Percentiles rank a stretch among this genome's conserved stretches.
phyloP scores from a whole-genome alignment of 345 rosid species.

The Eucalyptus cloeziana region DNA sequence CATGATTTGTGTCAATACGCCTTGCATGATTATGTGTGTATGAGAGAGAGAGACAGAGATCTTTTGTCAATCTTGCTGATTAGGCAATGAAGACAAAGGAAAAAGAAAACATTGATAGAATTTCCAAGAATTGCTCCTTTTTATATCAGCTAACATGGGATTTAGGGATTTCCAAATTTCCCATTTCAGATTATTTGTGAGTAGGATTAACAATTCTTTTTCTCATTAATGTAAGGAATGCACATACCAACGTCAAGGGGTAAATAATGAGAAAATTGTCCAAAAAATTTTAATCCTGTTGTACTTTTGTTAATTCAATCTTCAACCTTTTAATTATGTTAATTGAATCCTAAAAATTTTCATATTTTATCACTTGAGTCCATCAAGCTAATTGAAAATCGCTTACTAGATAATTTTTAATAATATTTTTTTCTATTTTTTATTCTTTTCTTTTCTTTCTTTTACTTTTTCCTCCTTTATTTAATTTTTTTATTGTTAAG shows the following conservation, averaged over 20 bases:
- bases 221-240: not conserved
- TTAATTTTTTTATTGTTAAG: not conserved
- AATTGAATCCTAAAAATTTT: too few species aligned
- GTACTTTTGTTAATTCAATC: too few species aligned
- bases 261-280: too few species aligned
- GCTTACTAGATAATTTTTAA: too few species aligned
- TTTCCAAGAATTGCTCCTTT: not conserved
- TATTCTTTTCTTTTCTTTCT: too few species aligned
- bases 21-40: not conserved
- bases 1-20: not conserved
- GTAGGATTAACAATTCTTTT: not conserved
- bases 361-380: not conserved
- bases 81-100: not conserved
- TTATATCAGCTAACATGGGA: too few species aligned
- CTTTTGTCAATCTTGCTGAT: not conserved
- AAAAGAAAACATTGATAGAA: not conserved
- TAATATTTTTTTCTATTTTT: fast-evolving
- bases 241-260: not conserved
- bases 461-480: not conserved
- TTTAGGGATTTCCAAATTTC: not conserved
- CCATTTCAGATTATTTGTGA: not conserved
- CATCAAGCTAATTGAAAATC: fast-evolving
- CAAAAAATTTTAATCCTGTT: fast-evolving
- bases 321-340: too few species aligned
- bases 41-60: not conserved